Base-by-base conservation (phyloP, 306 rosid species). In the Ochetophila trinervis region DNA sequence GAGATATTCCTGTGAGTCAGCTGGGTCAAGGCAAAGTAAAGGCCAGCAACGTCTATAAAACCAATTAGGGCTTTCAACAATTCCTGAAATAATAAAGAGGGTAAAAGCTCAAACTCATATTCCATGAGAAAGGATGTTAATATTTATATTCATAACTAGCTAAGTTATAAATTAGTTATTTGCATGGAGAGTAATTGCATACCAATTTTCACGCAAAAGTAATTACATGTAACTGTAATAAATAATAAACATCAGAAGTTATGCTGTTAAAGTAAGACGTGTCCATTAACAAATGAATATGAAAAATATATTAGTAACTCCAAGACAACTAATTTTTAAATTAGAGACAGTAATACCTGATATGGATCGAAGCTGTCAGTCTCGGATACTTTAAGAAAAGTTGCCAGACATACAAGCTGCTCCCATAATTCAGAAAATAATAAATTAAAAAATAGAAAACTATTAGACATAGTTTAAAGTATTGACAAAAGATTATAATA, bases 361-460 rank as follows among this genome's bases (percentile, higher is more conserved):
- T 94, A 94, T 11, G 90, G 99, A 84, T 94, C 99, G 60, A 94
- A 94, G 78, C 82, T 83, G 66, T 94, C 99, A 71, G 84, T 90
- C 71, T 94, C 99, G 1, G 99, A 88, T 8, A 94, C 99, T 69
- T 94, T 90, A 24, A 94, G 97, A 79, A 94, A 94, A 21, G 99
- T 94, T 57, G 99, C 99, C 23, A 94, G 82, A 69, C 96, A 94
- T 78, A 94, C 91, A 70, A 94, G 99, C 99, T 94, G 87, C 78
- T n/a, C 42, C 23, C 55, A 50, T 24, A 49, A 20, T n/a, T 40
- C 36, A 53, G n/a, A 23, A n/a, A 75, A 55, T n/a, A n/a, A n/a
- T n/a, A n/a, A n/a, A n/a, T n/a, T n/a, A n/a, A n/a, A n/a, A 42
- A 54, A 34, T 1, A 74, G 2, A n/a, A 56, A 35, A 51, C 27